Evolutionary conservation across 352 stramenopile species (phyloP).

Genomic region (Lagenidium giganteum): DNA sequence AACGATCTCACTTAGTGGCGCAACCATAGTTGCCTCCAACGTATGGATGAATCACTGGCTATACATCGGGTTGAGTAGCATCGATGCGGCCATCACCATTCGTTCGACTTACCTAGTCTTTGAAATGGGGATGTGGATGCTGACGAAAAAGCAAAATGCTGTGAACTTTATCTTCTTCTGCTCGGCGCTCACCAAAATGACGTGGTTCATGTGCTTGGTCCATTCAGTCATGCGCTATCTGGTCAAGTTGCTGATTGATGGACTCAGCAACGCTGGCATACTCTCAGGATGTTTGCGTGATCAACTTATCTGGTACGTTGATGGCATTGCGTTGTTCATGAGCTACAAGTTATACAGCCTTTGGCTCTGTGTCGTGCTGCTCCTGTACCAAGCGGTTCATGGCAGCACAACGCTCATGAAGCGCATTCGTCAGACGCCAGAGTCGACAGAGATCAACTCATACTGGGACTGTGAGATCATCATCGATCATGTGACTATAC

Average conservation of each 20-base stretch:
- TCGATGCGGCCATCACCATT: conserved; percentile 10
- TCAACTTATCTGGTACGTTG: conserved; percentile 6
- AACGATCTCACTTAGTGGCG: conserved; percentile 4
- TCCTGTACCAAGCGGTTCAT: conserved; percentile 9
- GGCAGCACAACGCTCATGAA: conserved; percentile 20
- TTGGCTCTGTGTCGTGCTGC: not conserved
- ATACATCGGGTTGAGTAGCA: conserved; percentile 11
- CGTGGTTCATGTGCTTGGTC: conserved; percentile 14
- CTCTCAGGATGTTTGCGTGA: too few relatives aligned
- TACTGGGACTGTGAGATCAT: conserved; percentile 29
- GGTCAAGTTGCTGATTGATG: too few relatives aligned
- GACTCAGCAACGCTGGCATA: too few relatives aligned
- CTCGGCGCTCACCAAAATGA: conserved; percentile 11
- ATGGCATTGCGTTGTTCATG: conserved; percentile 1
- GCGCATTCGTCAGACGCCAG: conserved; percentile 1
- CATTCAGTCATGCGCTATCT: conserved; percentile 8
- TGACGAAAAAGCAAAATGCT: conserved; percentile 5
- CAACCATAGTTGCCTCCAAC: conserved; percentile 3
- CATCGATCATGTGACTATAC: conserved; percentile 26
- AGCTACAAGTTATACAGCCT: conserved; percentile 1
- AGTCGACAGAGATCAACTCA: conserved; percentile 19
- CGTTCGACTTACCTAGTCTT: conserved; percentile 9
- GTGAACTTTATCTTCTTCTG: conserved; percentile 20
- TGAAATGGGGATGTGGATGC: conserved; percentile 15
- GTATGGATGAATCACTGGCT: conserved; percentile 20